Evolutionary conservation across 306 rosid genomes (phyloP), one percentile per base, ranked within the genome.

Genomic region (Vicia faba): DNA sequence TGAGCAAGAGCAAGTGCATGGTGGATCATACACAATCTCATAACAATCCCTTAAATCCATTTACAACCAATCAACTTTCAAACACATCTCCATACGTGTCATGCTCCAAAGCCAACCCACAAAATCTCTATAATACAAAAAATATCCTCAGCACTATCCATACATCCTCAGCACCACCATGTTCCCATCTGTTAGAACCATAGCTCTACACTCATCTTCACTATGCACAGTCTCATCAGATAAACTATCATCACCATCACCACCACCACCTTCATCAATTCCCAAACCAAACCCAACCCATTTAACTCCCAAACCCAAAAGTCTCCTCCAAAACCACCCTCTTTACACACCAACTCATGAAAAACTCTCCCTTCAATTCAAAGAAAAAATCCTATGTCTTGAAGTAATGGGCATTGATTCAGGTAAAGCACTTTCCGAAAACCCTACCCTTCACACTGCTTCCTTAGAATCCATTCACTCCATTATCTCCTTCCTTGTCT

Each of bases 321-420:
- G 70, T 72, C 63, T 83, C 16, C 86, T 92, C 69, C 93, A 89
- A 41, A 84, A 66, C 35, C 88, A 89, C 50, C 98, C 96, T 0
- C 96, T 89, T 8, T 86, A 83, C 46, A 40, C 84, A 3, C 84
- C 88, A 39, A 81, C 89, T 9, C 64, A 82, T 2, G 64, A 84
- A 68, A 87, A 69, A 51, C 76, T 92, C 57, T 87, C 92, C 59
- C 81, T 79, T 74, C 93, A 87, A 65, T 76, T 83, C 87, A 87
- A 93, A 76, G 96, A 89, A 75, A 93, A 93, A 75, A 84, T 93
- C 53, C 80, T 93, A 29, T 93, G 96, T 81, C 99, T 93, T 14
- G 99, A 93, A 61, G 79, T 93, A 8, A 82, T 93, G 88, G 95
- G 97, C 1, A 76, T 93, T 25, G 99, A 90, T 60, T 70, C 97